Percentiles rank a stretch among this genome's conserved stretches.
Evolutionary conservation across 73 alveolate species (phyloP).

Genomic region (Tetrahymena malaccensis): DNA sequence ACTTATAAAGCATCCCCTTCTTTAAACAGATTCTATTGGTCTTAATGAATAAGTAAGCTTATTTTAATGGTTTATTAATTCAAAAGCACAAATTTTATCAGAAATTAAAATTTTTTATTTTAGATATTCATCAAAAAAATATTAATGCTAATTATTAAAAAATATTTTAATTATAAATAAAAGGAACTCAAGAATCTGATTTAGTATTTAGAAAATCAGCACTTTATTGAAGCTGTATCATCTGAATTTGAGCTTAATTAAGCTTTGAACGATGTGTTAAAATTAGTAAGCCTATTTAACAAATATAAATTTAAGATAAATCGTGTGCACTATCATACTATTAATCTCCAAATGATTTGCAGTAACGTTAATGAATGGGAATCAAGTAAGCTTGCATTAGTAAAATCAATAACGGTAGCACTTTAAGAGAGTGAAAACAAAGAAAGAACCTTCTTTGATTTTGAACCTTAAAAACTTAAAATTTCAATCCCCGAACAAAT

Average conservation of each 20-base stretch:
- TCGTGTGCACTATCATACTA: neutral
- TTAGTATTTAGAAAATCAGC: neutral
- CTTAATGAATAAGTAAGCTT: neutral
- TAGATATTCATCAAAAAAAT: too few relatives aligned
- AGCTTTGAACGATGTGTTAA: neutral
- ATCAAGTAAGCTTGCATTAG: neutral
- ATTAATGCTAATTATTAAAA: too few relatives aligned
- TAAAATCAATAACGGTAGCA: neutral
- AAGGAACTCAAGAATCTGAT: neutral
- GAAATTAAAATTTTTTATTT: too few relatives aligned
- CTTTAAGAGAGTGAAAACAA: neutral
- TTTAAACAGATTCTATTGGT: neutral
- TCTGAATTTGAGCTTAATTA: neutral
- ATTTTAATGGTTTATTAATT: neutral
- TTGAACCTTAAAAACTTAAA: neutral
- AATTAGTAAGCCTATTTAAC: neutral
- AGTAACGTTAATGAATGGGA: neutral
- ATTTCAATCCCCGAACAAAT: neutral
- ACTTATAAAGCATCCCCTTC: neutral
- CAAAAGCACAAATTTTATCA: neutral
- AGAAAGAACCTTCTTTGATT: neutral
- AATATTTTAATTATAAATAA: neutral
- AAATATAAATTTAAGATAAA: neutral
- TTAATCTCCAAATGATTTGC: neutral
- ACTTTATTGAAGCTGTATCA: neutral